phyloP scores from a whole-genome alignment of 208 protist genomes.

The Crithidia fasciculata region DNA sequence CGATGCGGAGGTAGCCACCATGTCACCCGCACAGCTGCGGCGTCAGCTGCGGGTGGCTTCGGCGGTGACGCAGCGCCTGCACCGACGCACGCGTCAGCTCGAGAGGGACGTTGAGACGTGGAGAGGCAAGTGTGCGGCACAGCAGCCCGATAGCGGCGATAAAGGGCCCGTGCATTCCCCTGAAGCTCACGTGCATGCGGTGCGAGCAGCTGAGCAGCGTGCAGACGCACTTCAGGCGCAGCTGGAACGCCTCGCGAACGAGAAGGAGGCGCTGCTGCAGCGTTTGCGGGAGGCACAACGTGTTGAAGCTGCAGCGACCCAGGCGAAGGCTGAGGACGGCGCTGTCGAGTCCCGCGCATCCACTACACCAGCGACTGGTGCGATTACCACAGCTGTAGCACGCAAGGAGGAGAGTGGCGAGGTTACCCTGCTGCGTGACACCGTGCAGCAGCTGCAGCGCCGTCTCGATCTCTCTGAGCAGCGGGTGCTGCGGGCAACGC shows the following conservation, averaged over 20 bases:
- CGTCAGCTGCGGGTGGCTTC: slow-evolving; percentile 26
- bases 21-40: slow-evolving; percentile 23
- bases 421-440: slow-evolving; percentile 7
- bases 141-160: not conserved
- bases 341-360: no score
- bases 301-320: no score
- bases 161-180: not conserved
- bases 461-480: slow-evolving; percentile 19
- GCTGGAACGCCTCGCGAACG: slow-evolving; percentile 16
- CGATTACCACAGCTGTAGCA: not conserved
- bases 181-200: not conserved
- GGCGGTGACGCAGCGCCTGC: slow-evolving; percentile 25
- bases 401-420: not conserved
- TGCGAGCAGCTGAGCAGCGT: slow-evolving; percentile 5
- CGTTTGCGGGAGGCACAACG: slow-evolving; percentile 11
- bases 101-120: slow-evolving; percentile 14
- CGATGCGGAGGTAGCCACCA: slow-evolving; percentile 19
- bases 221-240: slow-evolving; percentile 1
- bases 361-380: no score
- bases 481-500: slow-evolving; percentile 3
- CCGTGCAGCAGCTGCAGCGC: slow-evolving; percentile 27
- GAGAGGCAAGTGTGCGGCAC: slow-evolving; percentile 9
- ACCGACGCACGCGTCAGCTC: slow-evolving; percentile 17
- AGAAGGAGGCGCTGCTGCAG: slow-evolving; percentile 14
- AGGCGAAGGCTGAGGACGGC: no score